phyloP scores from a whole-genome alignment of 2,329 filamentous ascomycete genomes.

The Basipetospora sp. region DNA sequence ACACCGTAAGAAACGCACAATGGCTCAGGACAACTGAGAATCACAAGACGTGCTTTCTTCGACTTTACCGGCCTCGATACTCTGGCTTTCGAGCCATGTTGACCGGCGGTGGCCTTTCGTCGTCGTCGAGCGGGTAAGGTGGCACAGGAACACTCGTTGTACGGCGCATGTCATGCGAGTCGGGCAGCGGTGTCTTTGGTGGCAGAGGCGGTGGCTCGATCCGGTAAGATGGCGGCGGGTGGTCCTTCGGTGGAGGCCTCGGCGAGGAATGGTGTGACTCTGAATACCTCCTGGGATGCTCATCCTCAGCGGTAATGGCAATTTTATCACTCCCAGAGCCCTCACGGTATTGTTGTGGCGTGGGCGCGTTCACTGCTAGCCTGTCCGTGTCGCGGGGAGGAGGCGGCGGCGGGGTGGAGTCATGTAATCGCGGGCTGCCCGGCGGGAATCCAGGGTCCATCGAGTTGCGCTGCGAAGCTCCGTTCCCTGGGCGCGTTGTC shows the following conservation, averaged over 20 bases:
- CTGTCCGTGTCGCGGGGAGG: slow-evolving; percentile 28
- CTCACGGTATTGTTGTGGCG: slow-evolving; percentile 42
- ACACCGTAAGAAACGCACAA: too few relatives aligned
- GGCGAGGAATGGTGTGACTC: too few relatives aligned
- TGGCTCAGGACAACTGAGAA: too few relatives aligned
- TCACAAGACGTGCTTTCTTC: too few relatives aligned
- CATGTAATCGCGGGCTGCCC: slow-evolving; percentile 10
- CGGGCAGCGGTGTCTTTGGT: slow-evolving; percentile 60
- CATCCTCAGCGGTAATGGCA: slow-evolving; percentile 45
- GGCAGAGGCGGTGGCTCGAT: slow-evolving; percentile 57
- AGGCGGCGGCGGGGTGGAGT: background rate
- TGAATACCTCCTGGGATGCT: slow-evolving; percentile 38
- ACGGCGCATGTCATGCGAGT: slow-evolving; percentile 19
- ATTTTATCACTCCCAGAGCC: slow-evolving; percentile 54
- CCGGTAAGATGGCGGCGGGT: slow-evolving; percentile 16
- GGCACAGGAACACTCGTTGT: slow-evolving; percentile 27
- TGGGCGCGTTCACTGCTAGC: slow-evolving; percentile 40
- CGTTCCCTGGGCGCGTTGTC: slow-evolving; percentile 21
- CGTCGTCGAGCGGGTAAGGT: slow-evolving; percentile 66
- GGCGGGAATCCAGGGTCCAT: slow-evolving; percentile 28
- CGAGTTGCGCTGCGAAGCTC: slow-evolving; percentile 36
- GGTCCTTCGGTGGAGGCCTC: slow-evolving; percentile 6
- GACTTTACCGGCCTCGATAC: slow-evolving; percentile 32
- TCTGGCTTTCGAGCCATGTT: slow-evolving; percentile 79
- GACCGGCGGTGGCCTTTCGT: slow-evolving; percentile 68